Base-by-base conservation (phyloP, 257 asterid species). In the Primulina tabacum region DNA sequence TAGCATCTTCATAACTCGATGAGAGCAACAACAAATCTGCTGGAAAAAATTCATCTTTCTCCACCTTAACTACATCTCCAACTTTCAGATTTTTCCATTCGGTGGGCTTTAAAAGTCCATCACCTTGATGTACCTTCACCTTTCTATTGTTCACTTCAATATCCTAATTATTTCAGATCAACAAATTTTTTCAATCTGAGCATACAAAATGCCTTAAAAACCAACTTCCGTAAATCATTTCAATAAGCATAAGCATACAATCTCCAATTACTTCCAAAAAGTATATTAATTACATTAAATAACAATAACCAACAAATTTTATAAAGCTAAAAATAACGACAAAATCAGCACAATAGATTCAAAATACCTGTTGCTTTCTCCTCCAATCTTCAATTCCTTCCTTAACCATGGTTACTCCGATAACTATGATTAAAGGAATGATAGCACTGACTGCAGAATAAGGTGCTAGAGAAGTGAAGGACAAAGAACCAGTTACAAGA, bases 331-430 rank as follows among this genome's bases (percentile, higher is more conserved):
- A 56, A 64, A 20, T 14, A 12, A 7, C 6, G 52, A 30, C 12
- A 32, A 60, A 53, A 56, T 60, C 55, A 74, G 47, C n/a, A 68
- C 12, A 8, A 64, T 53, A 33, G 34, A 62, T 60, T 32, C 1
- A 57, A 38, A 71, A 37, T 77, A 89, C 90, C 96, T 86, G 96
- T 67, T 82, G 85, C 53, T 81, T 86, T 69, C 92, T 71, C 33
- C 77, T 55, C 90, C 91, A 84, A 70, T 86, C 92, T 75, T 88
- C 95, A 26, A 88, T 78, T 20, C 88, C 89, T 73, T 86, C 92
- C 69, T 89, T 89, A 53, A 82, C 69, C 93, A 86, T 86, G 66
- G 88, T 78, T 38, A 82, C 84, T n/a, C 89, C 85, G 35, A 84
- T 83, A 52, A 89, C 90, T n/a, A 85, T 71, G 59, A 84, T 67